Conservation (phyloP, 1,139 yeast species). For the Candida glucosophila region DNA sequence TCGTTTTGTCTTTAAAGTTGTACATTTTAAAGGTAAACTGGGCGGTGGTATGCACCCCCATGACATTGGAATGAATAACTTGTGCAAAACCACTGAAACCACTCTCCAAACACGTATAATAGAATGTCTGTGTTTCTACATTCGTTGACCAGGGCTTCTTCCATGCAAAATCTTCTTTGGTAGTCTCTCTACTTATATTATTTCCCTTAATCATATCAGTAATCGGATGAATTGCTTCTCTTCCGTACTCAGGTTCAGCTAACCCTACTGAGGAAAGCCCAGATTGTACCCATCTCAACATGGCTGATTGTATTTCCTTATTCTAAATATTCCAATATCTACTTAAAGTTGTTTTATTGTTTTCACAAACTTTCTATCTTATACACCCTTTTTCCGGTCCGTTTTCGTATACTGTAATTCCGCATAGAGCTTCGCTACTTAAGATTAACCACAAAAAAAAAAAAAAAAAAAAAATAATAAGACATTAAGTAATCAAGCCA, state of each 20-base stretch:
- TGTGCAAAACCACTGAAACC: constrained; percentile 85
- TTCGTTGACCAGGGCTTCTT: constrained; percentile 68
- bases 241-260: constrained; percentile 95
- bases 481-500: no score
- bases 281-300: constrained; percentile 84
- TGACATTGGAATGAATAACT: constrained; percentile 84
- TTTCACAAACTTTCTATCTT: no score
- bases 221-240: constrained; percentile 83
- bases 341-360: no score
- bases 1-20: constrained; percentile 41
- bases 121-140: constrained; percentile 92
- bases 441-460: not conserved
- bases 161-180: constrained; percentile 66
- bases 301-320: no score
- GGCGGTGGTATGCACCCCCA: constrained; percentile 86
- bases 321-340: no score
- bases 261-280: constrained; percentile 90
- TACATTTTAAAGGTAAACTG: constrained; percentile 86
- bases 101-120: constrained; percentile 56
- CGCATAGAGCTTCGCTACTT: no score
- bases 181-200: constrained; percentile 33
- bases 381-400: no score
- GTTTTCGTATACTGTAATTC: no score
- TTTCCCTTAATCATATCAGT: constrained; percentile 44
- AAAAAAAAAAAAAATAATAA: constrained; percentile 1